Evolutionary conservation across 2,329 filamentous ascomycete genomes (phyloP).

Genomic region (Sordariomycetes sp.): DNA sequence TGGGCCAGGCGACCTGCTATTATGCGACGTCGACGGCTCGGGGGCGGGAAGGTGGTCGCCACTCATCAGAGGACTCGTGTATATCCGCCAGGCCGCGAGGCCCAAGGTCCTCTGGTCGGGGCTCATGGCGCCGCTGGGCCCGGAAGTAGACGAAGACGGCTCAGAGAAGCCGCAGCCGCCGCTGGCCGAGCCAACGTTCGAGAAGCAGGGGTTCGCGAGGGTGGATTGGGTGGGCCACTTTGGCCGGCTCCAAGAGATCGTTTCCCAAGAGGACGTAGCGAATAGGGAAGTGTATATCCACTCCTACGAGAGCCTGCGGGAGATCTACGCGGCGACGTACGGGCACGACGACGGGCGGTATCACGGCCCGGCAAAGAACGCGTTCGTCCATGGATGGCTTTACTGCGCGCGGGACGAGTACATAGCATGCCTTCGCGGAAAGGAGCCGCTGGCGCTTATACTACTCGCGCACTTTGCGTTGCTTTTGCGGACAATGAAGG

Average conservation of each 20-base stretch:
- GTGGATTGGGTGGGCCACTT: neutral
- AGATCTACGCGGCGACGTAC: neutral
- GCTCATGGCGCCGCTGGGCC: neutral
- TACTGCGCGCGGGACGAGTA: conserved; percentile 15
- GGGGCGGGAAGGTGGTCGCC: neutral
- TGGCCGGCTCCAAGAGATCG: neutral
- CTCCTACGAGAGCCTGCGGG: neutral
- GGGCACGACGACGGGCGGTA: conserved; percentile 8
- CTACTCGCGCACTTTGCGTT: conserved; percentile 4
- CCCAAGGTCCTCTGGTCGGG: conserved; percentile 5
- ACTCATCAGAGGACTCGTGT: conserved; percentile 5
- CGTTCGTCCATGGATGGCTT: conserved; percentile 14
- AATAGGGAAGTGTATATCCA: neutral
- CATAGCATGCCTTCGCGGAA: conserved; percentile 12
- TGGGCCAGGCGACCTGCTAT: conserved; percentile 13
- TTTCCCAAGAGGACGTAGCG: neutral
- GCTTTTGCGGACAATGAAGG: conserved; percentile 1
- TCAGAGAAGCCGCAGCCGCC: neutral
- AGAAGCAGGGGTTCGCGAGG: neutral
- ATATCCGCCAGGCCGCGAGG: conserved; percentile 3
- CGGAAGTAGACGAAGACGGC: neutral
- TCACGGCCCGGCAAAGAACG: conserved; percentile 8
- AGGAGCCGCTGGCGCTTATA: conserved; percentile 12
- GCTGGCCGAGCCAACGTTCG: neutral
- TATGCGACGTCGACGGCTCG: conserved; percentile 12